Evolutionary conservation across 2,329 filamentous ascomycete species (phyloP).

Genomic region (Penicillium oxalicum): DNA sequence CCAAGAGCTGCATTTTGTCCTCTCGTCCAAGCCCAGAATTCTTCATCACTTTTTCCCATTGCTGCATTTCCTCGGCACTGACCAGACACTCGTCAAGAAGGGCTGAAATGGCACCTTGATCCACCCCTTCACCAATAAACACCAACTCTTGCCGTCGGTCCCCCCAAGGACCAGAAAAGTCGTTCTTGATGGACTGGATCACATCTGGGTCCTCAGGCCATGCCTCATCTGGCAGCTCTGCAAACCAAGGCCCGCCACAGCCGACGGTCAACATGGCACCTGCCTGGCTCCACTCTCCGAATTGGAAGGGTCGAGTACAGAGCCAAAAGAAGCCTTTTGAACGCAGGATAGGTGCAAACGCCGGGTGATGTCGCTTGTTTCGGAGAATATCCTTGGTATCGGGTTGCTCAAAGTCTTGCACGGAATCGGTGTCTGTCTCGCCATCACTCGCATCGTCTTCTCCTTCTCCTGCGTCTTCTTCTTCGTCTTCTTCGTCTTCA

Average conservation of each 20-base stretch:
- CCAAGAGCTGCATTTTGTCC: constrained; percentile 44
- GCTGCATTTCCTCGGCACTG: constrained; percentile 52
- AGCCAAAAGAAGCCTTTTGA: constrained; percentile 45
- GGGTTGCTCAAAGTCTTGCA: constrained; percentile 29
- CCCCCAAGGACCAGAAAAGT: constrained; percentile 54
- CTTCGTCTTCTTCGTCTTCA: constrained; percentile 22
- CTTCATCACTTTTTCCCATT: constrained; percentile 51
- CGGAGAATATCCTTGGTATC: constrained; percentile 30
- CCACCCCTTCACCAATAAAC: constrained; percentile 63
- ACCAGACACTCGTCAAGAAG: constrained; percentile 58
- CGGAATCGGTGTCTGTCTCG: constrained; percentile 23
- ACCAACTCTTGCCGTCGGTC: constrained; percentile 67
- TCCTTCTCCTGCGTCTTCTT: constrained; percentile 23
- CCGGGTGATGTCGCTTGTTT: constrained; percentile 36
- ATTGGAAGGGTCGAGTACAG: constrained; percentile 37
- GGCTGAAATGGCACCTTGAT: constrained; percentile 46
- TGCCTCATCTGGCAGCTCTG: constrained; percentile 49
- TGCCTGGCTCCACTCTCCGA: constrained; percentile 43
- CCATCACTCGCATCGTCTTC: constrained; percentile 23
- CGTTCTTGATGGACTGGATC: constrained; percentile 43
- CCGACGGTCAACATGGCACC: constrained; percentile 41
- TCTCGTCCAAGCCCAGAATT: constrained; percentile 32
- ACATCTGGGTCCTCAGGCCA: constrained; percentile 48
- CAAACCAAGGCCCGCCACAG: constrained; percentile 50
- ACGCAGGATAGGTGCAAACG: constrained; percentile 36